These are phyloP conservation scores for Saprolegnia diclina DNA, from an alignment of 352 stramenopile species.

Conservation along the genomic window DNA sequence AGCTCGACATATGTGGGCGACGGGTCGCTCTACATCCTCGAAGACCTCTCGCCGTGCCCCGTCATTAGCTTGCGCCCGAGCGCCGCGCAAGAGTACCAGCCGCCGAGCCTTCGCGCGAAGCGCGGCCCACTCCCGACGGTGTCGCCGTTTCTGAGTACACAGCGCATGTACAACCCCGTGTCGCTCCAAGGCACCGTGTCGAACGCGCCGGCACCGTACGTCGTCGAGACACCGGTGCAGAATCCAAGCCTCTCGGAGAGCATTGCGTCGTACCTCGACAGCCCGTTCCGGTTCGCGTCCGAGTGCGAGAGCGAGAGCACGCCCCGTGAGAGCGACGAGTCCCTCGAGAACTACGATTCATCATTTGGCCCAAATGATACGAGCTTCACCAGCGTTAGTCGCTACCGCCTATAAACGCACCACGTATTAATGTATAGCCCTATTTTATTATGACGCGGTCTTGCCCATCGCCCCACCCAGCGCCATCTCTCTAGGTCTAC, in stretches of 20 bases:
- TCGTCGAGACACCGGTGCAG: neutral
- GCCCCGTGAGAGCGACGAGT: conserved; percentile 10
- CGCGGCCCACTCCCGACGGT: neutral
- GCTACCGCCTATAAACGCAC: neutral
- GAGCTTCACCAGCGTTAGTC: neutral
- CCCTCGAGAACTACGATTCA: conserved; percentile 4
- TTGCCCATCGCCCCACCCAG: too few relatives aligned
- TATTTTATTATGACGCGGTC: neutral
- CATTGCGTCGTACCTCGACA: conserved; percentile 6
- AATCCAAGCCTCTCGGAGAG: conserved; percentile 9
- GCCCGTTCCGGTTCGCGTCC: conserved; percentile 1
- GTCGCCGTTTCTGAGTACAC: neutral
- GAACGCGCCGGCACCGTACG: conserved; percentile 1
- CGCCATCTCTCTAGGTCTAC: too few relatives aligned
- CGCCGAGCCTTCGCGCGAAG: neutral
- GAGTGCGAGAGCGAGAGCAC: neutral
- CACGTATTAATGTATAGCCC: neutral
- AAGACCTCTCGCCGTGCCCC: conserved; percentile 6
- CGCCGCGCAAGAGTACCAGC: neutral
- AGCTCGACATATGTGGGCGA: conserved; percentile 13
- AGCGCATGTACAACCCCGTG: neutral
- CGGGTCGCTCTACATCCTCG: conserved; percentile 7
- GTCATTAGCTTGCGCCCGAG: conserved; percentile 4
- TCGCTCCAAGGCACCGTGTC: neutral
- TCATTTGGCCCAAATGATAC: conserved; percentile 13